These are phyloP conservation scores for Neophaeococcomyces aloes DNA, from an alignment of 2,329 filamentous ascomycete genomes.

Conservation along the genomic window DNA sequence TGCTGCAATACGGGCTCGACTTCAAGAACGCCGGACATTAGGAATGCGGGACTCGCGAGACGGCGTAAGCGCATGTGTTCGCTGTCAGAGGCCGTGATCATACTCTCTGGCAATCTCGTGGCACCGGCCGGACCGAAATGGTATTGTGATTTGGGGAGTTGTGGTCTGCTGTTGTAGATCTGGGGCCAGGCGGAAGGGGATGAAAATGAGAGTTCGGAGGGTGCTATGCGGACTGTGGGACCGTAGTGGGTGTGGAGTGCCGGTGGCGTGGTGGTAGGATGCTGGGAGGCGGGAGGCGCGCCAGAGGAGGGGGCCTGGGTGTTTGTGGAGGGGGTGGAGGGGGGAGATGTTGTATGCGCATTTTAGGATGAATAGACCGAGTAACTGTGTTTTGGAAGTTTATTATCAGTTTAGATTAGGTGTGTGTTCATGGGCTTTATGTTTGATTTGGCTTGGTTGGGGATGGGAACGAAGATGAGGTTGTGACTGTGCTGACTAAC, in stretches of 20 bases:
- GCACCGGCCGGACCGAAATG: conserved; percentile 8
- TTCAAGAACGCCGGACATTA: conserved; percentile 30
- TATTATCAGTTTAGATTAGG: no score
- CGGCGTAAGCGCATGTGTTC: conserved; percentile 25
- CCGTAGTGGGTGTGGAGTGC: conserved; percentile 25
- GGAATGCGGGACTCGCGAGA: conserved; percentile 32
- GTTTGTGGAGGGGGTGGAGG: conserved; percentile 30
- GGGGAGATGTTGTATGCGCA: conserved; percentile 27
- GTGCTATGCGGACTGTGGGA: conserved; percentile 25
- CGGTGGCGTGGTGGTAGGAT: conserved; percentile 9
- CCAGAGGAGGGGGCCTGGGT: conserved; percentile 30
- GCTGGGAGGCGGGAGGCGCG: conserved; percentile 10
- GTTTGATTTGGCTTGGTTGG: no score
- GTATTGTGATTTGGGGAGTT: conserved; percentile 10
- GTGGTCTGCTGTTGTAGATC: conserved; percentile 24
- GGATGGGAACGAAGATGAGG: no score
- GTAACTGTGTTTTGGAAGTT: no score
- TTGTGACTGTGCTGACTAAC: no score
- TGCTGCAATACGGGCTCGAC: conserved; percentile 25
- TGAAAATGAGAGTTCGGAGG: conserved; percentile 25
- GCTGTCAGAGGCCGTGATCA: conserved; percentile 10
- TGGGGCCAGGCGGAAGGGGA: conserved; percentile 23
- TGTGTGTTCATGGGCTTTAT: no score
- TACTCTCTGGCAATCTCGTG: conserved; percentile 9
- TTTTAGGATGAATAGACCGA: conserved; percentile 6